These are phyloP conservation scores for Lactarius akahatsu DNA, from an alignment of 768 basidiomycete genomes.

Conservation along the genomic window DNA sequence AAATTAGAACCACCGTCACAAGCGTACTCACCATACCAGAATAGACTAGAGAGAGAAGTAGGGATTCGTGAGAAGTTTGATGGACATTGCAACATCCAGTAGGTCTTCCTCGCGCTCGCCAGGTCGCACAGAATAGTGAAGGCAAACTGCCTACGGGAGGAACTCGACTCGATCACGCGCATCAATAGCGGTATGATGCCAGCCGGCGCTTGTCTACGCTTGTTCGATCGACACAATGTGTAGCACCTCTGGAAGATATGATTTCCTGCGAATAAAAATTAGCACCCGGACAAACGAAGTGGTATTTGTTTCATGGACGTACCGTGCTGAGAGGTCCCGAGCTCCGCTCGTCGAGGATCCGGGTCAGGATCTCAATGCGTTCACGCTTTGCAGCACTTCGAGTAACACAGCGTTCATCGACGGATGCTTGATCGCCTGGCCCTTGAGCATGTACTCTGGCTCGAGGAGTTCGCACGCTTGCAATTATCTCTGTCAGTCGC, in stretches of 20 bases:
- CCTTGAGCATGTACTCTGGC: constrained; percentile 83
- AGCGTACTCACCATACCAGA: constrained; percentile 70
- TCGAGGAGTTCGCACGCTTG: constrained; percentile 85
- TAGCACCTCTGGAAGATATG: constrained; percentile 97
- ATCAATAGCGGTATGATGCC: constrained; percentile 92
- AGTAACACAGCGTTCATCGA: constrained; percentile 90
- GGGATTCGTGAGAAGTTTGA: constrained; percentile 74
- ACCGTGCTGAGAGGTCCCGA: constrained; percentile 80
- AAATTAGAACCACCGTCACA: background rate
- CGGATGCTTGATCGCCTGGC: constrained; percentile 81
- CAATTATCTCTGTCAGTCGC: constrained; percentile 37
- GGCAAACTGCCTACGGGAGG: constrained; percentile 95
- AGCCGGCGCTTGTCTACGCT: constrained; percentile 92
- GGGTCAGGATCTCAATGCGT: constrained; percentile 91
- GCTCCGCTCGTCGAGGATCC: constrained; percentile 77
- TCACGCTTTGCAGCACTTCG: constrained; percentile 94
- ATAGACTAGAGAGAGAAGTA: constrained; percentile 93
- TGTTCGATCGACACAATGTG: constrained; percentile 92
- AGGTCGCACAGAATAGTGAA: constrained; percentile 95
- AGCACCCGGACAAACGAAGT: background rate
- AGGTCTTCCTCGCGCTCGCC: constrained; percentile 91
- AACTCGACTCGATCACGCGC: constrained; percentile 81
- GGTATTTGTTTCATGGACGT: constrained; percentile 33
- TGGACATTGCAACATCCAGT: constrained; percentile 76
- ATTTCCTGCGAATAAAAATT: constrained; percentile 58